Conservation (phyloP, 805 yeast genomes). For the Candida nitratophila region DNA sequence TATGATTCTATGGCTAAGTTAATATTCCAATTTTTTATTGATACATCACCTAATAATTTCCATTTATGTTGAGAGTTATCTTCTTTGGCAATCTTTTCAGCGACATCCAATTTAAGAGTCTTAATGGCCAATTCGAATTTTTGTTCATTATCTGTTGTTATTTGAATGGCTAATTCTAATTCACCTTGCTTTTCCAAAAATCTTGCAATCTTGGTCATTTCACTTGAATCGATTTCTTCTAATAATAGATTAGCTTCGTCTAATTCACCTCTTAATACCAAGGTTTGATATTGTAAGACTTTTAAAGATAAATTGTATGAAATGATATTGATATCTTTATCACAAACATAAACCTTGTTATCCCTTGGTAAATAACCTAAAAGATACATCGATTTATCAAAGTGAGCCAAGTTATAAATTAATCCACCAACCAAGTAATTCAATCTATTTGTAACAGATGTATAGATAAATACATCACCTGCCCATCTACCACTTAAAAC, state of each 20-base stretch:
- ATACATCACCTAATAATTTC: conserved; percentile 86
- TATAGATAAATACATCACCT: conserved; percentile 93
- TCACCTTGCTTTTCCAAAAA: conserved; percentile 92
- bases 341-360: conserved; percentile 83
- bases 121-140: conserved; percentile 83
- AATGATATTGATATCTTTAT: conserved; percentile 78
- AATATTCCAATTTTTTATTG: conserved; percentile 72
- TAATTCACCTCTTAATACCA: conserved; percentile 89
- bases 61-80: conserved; percentile 65
- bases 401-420: conserved; percentile 86
- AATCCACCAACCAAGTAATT: conserved; percentile 95
- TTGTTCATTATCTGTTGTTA: conserved; percentile 85
- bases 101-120: conserved; percentile 64
- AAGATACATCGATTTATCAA: conserved; percentile 78
- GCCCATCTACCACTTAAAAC: conserved; percentile 91
- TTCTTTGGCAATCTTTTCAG: conserved; percentile 55
- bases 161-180: conserved; percentile 71
- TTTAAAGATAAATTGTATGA: conserved; percentile 77
- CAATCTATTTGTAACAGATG: conserved; percentile 79
- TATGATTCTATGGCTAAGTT: conserved; percentile 75
- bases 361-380: conserved; percentile 89
- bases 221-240: conserved; percentile 57
- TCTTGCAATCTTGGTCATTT: conserved; percentile 74
- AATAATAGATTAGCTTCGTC: conserved; percentile 69
- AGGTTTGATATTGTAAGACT: conserved; percentile 92